Base-by-base conservation (phyloP, 768 basidiomycete species). In the Boletus vermiculosoides region DNA sequence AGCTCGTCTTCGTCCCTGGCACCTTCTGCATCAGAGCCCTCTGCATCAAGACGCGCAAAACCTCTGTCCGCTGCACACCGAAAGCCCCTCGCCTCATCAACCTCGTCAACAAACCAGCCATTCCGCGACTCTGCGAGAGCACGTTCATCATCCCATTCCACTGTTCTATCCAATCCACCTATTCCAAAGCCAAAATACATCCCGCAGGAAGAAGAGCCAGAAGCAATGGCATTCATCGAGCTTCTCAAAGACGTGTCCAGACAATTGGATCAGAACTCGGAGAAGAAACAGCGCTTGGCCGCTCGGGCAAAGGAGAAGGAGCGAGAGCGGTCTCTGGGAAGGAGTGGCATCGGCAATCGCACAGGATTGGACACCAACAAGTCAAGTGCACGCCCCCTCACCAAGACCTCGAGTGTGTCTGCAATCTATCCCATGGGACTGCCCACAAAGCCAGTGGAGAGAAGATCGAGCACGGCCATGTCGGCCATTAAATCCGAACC, bases 251-350 rank as follows among this genome's bases (percentile, higher is more conserved):
- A 67, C n/a, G 58, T 61, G 9, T 63, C 61, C 33, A 62, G 41
- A 25, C 52, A 63, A n/a, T 20, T 69, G 18, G 70, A 71, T 28
- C 56, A 58, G 34, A 69, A 73, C 45, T 56, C 70, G 12, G 50
- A 50, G 42, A 67, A 62, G 55, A 71, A 71, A 54, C 65, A 73
- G 45, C 58, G 52, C 15, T 22, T 50, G 20, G 59, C 31, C n/a
- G 61, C 44, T 9, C 56, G 63, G 7, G 50, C 34, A 40, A 58
- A 50, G 42, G 62, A 59, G 28, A 63, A 53, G 34, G 51, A 56
- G 7, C 50, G 52, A 42, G 60, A 51, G 13, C 49, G 36, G 4
- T 57, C 59, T 25, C 31, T 39, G 5, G 41, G 44, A 25, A 41
- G 31, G 45, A 30, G 12, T 31, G 34, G 18, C 33, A 50, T 20